Conservation (phyloP, 805 yeast genomes). For the Yamadazyma nakazawae region DNA sequence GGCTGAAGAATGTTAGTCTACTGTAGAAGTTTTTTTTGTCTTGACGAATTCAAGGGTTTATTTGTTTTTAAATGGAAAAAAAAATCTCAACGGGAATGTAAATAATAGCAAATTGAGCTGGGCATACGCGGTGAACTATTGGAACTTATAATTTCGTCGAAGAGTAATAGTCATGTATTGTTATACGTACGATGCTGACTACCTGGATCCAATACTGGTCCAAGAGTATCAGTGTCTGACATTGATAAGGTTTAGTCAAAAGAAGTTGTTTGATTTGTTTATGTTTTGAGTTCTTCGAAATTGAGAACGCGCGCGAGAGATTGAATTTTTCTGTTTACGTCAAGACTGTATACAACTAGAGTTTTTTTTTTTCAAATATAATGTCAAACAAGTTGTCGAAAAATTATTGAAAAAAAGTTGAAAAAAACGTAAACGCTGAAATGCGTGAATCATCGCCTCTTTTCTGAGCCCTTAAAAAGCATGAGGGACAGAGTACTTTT, state of each 20-base stretch:
- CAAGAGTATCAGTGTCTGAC: slow-evolving; percentile 8
- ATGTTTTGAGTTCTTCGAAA: not conserved
- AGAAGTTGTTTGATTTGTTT: slow-evolving; percentile 2
- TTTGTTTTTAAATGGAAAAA: not conserved
- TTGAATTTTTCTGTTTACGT: not conserved
- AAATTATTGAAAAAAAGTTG: not conserved
- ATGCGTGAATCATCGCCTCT: slow-evolving; percentile 7
- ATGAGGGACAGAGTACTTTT: not conserved
- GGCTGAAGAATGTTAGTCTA: slow-evolving; percentile 3
- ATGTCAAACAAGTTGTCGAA: not conserved
- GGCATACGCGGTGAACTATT: no score
- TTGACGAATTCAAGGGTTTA: slow-evolving; percentile 3
- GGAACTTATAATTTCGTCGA: no score
- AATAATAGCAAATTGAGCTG: not conserved
- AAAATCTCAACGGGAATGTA: not conserved
- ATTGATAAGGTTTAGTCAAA: not conserved
- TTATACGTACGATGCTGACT: not conserved
- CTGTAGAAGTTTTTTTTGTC: not conserved
- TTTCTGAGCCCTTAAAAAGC: slow-evolving; percentile 4
- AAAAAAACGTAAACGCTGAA: not conserved
- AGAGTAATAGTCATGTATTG: no score
- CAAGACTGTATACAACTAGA: no score
- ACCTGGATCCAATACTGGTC: not conserved
- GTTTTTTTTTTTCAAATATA: not conserved
- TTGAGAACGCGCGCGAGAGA: not conserved